These are phyloP conservation scores for Dinochytrium kinnereticum DNA, from an alignment of 371 early-diverging fungal genomes.

Conservation along the genomic window DNA sequence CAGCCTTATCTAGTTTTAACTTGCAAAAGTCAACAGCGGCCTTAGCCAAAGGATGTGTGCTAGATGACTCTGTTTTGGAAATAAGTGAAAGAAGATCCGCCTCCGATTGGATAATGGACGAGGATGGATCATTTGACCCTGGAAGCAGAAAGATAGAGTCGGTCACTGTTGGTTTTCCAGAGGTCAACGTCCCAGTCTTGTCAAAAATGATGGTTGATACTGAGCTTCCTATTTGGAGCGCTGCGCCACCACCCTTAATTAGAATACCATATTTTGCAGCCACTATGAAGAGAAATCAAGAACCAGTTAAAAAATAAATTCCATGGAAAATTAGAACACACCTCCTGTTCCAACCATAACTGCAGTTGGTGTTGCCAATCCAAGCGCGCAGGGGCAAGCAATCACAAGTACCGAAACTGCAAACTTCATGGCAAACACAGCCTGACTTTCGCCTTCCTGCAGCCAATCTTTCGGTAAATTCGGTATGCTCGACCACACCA, in stretches of 20 bases:
- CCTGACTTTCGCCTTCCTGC: slow-evolving; percentile 56
- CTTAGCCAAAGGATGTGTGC: slow-evolving; percentile 87
- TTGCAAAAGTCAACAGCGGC: slow-evolving; percentile 61
- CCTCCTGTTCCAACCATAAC: slow-evolving; percentile 97
- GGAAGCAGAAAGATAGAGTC: slow-evolving; percentile 23
- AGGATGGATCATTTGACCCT: neutral
- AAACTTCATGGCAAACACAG: slow-evolving; percentile 83
- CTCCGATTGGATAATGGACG: slow-evolving; percentile 38
- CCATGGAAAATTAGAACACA: slow-evolving; percentile 13
- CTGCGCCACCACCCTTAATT: slow-evolving; percentile 81
- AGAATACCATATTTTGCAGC: slow-evolving; percentile 90
- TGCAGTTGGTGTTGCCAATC: slow-evolving; percentile 95
- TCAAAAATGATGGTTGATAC: slow-evolving; percentile 89
- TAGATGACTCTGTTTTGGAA: slow-evolving; percentile 73
- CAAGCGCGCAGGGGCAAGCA: slow-evolving; percentile 97
- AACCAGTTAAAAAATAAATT: slow-evolving; percentile 16
- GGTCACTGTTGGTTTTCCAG: slow-evolving; percentile 79
- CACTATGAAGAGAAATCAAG: slow-evolving; percentile 44
- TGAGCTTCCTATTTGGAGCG: slow-evolving; percentile 68
- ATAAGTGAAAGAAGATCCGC: slow-evolving; percentile 60
- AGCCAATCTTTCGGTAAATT: slow-evolving; percentile 19
- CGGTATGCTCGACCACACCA: slow-evolving; percentile 73
- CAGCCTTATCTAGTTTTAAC: neutral
- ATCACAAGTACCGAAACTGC: slow-evolving; percentile 95
- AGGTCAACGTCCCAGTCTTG: slow-evolving; percentile 96